Evolutionary conservation across 768 basidiomycete species (phyloP), one percentile per base, ranked within the genome.

Genomic region (Dictyophora rubrovolvata): DNA sequence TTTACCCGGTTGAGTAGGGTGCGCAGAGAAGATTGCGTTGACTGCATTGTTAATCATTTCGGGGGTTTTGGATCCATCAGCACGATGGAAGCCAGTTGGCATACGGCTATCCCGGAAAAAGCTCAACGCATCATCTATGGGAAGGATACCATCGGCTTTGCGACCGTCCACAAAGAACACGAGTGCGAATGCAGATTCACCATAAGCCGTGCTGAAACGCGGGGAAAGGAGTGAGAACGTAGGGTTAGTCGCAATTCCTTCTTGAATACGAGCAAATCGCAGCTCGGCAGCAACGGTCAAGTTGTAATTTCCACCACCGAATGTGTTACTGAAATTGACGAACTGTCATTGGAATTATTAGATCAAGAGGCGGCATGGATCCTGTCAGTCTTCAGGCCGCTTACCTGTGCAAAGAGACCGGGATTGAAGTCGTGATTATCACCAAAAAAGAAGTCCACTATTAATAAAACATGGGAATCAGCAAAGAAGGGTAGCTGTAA

Each of bases 371-470:
- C 33, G 12, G 46, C n/a, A n/a, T 22, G 54, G 10, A 21, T 18
- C 9, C 16, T n/a, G n/a, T n/a, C n/a, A n/a, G 28, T 7, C 2
- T 7, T 28, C 7, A 7, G 7, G 28, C 28, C 7, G 28, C 53
- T 34, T 23, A 60, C 59, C 10, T 47, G 35, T 18, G 53, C 20
- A 53, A 60, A 60, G 8, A 55, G 59, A 22, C 52, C 54, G 21
- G 18, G 36, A 48, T 60, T 60, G 53, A 60, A 54, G 23, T 21
- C 22, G 22, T 60, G 59, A 46, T 60, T 60, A 48, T 60, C 46
- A 42, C 59, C 59, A 16, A 60, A 47, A 22, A 55, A 54, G 20
- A 22, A 51, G 53, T 60, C 59, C 23, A 18, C 42, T 36, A 8
- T 28, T 16, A 28, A 28, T 20, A 53, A 20, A 34, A 5, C 34